Base-by-base conservation (phyloP, 495 filamentous ascomycete species). In the Neurospora sp. region DNA sequence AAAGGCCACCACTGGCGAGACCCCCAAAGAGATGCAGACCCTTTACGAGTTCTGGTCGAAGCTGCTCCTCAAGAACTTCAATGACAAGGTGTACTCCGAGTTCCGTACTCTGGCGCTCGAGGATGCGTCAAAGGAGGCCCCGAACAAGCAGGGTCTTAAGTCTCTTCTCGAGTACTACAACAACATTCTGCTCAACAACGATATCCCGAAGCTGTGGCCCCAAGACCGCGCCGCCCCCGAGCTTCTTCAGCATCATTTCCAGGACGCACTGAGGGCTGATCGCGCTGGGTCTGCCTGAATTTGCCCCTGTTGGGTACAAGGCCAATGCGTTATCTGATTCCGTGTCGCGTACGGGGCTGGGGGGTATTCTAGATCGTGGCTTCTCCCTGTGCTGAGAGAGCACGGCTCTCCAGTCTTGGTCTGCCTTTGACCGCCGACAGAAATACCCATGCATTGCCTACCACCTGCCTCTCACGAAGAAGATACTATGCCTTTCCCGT, bases 31-130 rank as follows among this genome's bases (percentile, higher is more conserved):
- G 78, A 91, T 92, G 85, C 86, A 88, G 73, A 85, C 89, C 72
- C 86, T 93, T 16, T 94, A 93, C 81, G 85, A 90, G 72, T 92
- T 92, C 83, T 95, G 93, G 93, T 90, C 90, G n/a, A 87, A 91
- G 78, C 92, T 92, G 79, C 87, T 96, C 49, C 85, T 90, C 73
- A 85, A 87, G 75, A 90, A 91, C 79, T 96, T 96, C 87, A 92
- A 96, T 80, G 82, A 84, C 72, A 85, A 84, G 74, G 91, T 97
- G 88, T 97, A 96, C 84, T 82, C 88, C 79, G 92, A 96, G 81
- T 96, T 96, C 83, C 86, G 89, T 75, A 82, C 84, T 75, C 85
- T 87, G 77, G 93, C 94, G 72, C 80, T 91, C 74, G 90, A 91
- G 77, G 93, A 97, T 79, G 84, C 82, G 72, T 76, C 77, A 42